phyloP scores from a whole-genome alignment of 2,329 filamentous ascomycete species.

The Alternaria burnsii region DNA sequence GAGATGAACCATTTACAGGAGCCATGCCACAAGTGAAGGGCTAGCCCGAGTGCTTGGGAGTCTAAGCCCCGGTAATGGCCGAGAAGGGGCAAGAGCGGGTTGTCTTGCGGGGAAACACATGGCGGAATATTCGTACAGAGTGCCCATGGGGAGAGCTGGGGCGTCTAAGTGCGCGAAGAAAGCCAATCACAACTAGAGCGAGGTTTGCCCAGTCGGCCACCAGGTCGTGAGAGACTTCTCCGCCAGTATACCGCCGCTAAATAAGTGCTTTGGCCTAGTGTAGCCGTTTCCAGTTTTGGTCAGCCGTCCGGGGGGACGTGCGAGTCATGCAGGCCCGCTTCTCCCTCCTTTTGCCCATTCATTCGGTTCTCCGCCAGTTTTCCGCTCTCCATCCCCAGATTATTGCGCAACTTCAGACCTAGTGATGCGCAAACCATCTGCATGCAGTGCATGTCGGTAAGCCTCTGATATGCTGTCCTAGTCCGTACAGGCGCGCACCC shows the following conservation, averaged over 20 bases:
- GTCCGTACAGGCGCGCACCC: not conserved
- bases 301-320: not conserved
- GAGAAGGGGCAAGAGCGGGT: conserved; percentile 20
- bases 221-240: conserved; percentile 24
- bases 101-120: conserved; percentile 32
- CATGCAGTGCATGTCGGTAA: conserved; percentile 35
- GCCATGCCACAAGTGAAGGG: conserved; percentile 13
- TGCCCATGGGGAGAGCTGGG: conserved; percentile 32
- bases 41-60: conserved; percentile 23
- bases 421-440: conserved; percentile 36
- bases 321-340: conserved; percentile 8
- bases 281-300: conserved; percentile 8
- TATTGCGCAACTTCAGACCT: conserved; percentile 16
- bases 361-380: conserved; percentile 18
- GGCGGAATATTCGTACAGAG: conserved; percentile 9
- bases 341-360: not conserved
- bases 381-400: conserved; percentile 23
- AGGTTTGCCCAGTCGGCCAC: conserved; percentile 10
- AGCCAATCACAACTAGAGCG: conserved; percentile 21
- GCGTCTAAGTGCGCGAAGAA: conserved; percentile 7
- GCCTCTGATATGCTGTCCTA: not conserved
- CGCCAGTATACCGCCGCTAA: conserved; percentile 30
- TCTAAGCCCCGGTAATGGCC: conserved; percentile 22
- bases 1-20: conserved; percentile 3
- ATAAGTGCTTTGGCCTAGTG: not conserved